Evolutionary conservation across 345 rosid species (phyloP), one percentile per base, ranked within the genome.

Genomic region (Passiflora organensis): DNA sequence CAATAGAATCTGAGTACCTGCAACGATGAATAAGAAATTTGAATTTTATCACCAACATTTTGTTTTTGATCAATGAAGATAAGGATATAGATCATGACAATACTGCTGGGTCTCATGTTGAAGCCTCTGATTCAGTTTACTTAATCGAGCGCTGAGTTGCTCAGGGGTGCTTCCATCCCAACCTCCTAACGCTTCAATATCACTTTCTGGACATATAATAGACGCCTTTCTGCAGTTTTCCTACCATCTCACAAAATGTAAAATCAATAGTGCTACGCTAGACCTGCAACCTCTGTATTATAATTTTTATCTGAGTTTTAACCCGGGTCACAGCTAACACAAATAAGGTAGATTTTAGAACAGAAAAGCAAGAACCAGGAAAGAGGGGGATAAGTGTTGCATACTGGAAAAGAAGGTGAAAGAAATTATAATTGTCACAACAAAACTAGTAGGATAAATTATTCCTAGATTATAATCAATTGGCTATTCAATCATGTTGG

Each of bases 1-100:
- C 96, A 18, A 93, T 86, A 32, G 95, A 80, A 72, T 93, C 99
- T 43, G 99, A 80, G 67, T 58, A 82, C 76, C 99, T 93, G 82
- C 73, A 52, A 42, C 34, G 22, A 55, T 11, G 17, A n/a, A 62
- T 25, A 14, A 55, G 9, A 59, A 37, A 20, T 55, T 57, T 62
- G 19, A 45, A 20, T 51, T 16, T 60, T 25, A 16, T 39, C 43
- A 54, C 15, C 11, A 14, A 9, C 10, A 28, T 22, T 12, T 19
- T 10, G 45, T 15, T 57, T 23, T 42, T 66, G 44, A 49, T 55
- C 20, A 43, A 57, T 43, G 46, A 51, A 43, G 28, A 52, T 21
- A 65, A 58, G 28, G 20, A n/a, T 38, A 62, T 28, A 48, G 56
- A 56, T 23, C 22, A 51, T 32, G 65, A 17, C 60, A 79, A 36